Evolutionary conservation across 768 basidiomycete species (phyloP), one percentile per base, ranked within the genome.

Genomic region (Kwoniella sp.): DNA sequence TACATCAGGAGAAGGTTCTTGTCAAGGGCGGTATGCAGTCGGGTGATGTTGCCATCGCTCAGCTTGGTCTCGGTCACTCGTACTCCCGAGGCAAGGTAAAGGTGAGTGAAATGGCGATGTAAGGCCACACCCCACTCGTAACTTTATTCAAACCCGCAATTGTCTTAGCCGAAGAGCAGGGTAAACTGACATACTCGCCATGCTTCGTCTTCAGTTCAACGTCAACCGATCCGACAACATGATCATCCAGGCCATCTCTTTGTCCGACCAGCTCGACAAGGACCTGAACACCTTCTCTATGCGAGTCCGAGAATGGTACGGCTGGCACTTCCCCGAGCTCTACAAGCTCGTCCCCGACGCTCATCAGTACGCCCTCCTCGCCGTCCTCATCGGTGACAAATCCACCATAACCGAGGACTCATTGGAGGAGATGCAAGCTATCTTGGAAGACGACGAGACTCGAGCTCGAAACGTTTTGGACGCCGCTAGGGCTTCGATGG

Each of bases 211-310:
- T 1, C 60, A 78, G 79, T 80, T 78, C 76, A 78, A 80, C 71
- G 79, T 80, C 70, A 80, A 80, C 72, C 77, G 77, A 64, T 86
- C 91, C 60, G 93, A 96, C 82, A 96, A 98, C 85, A 98, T 98
- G 95, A 97, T 98, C 82, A 98, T 98, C 72, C 95, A 97, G 82
- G 95, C 95, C 64, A 97, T 98, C 78, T 91, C 94, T 4, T 88
- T 97, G 62, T 90, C 96, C 73, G 95, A 98, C 83, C 94, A 97
- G 76, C 89, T 97, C 75, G 95, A 98, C 86, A 98, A 97, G 84
- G 95, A 98, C 80, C 92, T 97, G 81, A 98, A 98, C 83, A 87
- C 94, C 29, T 97, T 98, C 80, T 90, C 93, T 21, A 98, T 98
- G 95, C 90, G 95, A 33, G 88, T 96, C 55, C 85, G 95, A 73